phyloP scores from a whole-genome alignment of 371 early-diverging fungal species.

The Parasitella parasitica region DNA sequence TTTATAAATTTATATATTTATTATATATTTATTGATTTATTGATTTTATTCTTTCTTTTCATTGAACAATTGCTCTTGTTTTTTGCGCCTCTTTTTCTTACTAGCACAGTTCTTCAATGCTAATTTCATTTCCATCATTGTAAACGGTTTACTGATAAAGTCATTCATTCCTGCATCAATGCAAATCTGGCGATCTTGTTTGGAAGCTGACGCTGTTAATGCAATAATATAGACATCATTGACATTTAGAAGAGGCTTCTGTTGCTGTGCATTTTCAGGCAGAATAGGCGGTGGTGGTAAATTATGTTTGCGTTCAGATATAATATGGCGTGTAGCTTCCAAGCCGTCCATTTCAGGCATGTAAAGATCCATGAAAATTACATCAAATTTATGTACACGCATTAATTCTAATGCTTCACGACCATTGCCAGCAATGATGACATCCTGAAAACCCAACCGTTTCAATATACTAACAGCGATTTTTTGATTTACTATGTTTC shows the following conservation, averaged over 20 bases:
- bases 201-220: constrained; percentile 58
- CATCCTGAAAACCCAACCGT: constrained; percentile 53
- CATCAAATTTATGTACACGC: constrained; percentile 37
- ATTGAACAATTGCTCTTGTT: constrained; percentile 3
- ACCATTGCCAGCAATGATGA: constrained; percentile 56
- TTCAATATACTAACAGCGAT: constrained; percentile 58
- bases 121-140: constrained; percentile 56
- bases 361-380: constrained; percentile 54
- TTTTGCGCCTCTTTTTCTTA: constrained; percentile 12
- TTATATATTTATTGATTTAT: no score
- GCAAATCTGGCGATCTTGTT: constrained; percentile 57
- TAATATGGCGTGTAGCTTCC: constrained; percentile 44
- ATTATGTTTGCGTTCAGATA: constrained; percentile 28
- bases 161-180: constrained; percentile 66
- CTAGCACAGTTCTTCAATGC: constrained; percentile 31
- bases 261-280: neutral
- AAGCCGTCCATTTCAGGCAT: constrained; percentile 57
- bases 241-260: constrained; percentile 27
- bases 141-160: constrained; percentile 62
- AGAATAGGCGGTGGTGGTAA: neutral
- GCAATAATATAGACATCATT: constrained; percentile 59
- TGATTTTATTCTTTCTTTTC: neutral
- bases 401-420: constrained; percentile 49
- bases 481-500: constrained; percentile 61
- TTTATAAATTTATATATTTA: no score